Evolutionary conservation across 495 filamentous ascomycete genomes (phyloP), one percentile per base, ranked within the genome.

Genomic region (Aspergillus cavernicola): DNA sequence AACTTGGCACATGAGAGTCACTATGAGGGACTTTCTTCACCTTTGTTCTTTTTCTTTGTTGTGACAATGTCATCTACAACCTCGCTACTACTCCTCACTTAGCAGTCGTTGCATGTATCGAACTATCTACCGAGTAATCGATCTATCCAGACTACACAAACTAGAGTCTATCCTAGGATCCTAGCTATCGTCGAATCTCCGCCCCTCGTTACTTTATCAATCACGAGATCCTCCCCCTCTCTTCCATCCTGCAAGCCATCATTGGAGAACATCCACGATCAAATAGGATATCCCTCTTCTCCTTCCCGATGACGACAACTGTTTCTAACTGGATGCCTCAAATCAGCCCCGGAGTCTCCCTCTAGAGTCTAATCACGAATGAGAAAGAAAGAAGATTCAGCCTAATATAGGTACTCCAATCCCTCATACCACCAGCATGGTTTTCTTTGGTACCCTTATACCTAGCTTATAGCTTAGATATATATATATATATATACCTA

Each of bases 1-100:
- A 22, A 36, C 41, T 53, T 46, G 29, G 41, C 51, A 16, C 51
- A 39, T 53, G 46, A 53, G 41, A 41, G 51, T 50, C 22, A 35
- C 6, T 41, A 12, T 51, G 51, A 44, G 41, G 28, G 28, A 32
- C 42, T 33, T 46, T 33, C 39, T 46, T 33, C 28, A 33, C 26
- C 23, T 35, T 28, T 28, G 24, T 9, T 28, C 9, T 28, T 4
- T 28, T 9, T 28, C 24, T 4, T 28, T 28, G 24, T 28, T 9
- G n/a, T 9, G 9, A 9, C 24, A 9, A 28, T 28, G 4, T 28
- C 35, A 8, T 15, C n/a, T 38, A 28, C 9, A 28, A 9, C 35
- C 15, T 38, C n/a, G n/a, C n/a, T n/a, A n/a, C n/a, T n/a, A n/a
- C n/a, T n/a, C n/a, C n/a, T n/a, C n/a, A n/a, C n/a, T n/a, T n/a